A percentile compares a stretch with the other conserved stretches of the same genome.
These are phyloP conservation scores for Triticum urartu DNA, from an alignment of 176 grass and related monocot genomes.

Conservation along the genomic window DNA sequence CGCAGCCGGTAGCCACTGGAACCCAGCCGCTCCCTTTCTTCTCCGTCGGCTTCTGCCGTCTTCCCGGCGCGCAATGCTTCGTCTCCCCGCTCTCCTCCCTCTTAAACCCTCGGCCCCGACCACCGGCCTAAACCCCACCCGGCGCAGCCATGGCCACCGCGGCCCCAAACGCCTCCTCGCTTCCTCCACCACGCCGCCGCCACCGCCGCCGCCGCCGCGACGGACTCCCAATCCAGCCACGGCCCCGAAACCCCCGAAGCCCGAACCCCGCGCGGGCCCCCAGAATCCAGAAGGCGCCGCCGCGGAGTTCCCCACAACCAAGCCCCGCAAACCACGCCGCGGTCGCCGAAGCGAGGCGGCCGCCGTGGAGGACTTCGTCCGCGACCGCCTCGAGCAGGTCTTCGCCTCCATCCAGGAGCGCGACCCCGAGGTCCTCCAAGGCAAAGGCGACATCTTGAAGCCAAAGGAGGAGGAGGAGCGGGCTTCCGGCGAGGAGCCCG, in stretches of 20 bases:
- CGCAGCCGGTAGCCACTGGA: not conserved
- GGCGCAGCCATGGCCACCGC: constrained; percentile 6
- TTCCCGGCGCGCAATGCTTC: constrained; percentile 34
- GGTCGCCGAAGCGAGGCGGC: constrained; percentile 53
- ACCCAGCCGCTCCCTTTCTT: not conserved
- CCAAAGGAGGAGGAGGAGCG: constrained; percentile 12
- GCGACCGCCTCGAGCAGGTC: constrained; percentile 63
- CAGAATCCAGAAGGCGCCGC: not conserved
- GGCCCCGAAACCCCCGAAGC: not conserved
- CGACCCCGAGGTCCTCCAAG: constrained; percentile 48
- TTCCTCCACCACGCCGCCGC: constrained; percentile 32
- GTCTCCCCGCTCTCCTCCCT: constrained; percentile 33
- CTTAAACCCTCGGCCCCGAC: constrained; percentile 37
- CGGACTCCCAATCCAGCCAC: constrained; percentile 27
- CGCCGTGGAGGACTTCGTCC: constrained; percentile 78
- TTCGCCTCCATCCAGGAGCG: constrained; percentile 70
- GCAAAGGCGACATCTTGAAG: constrained; percentile 58
- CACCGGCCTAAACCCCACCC: not conserved
- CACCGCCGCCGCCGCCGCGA: constrained; percentile 10
- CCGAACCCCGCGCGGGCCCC: not conserved
- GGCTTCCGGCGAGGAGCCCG: not conserved
- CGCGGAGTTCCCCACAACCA: constrained; percentile 31
- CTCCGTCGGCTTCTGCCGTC: not conserved
- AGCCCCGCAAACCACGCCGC: constrained; percentile 52
- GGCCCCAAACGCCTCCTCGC: constrained; percentile 9